A percentile compares a stretch with the other conserved stretches of the same genome.
These are phyloP conservation scores for Fusarium anguioides DNA, from an alignment of 2,329 filamentous ascomycete genomes.

Conservation along the genomic window DNA sequence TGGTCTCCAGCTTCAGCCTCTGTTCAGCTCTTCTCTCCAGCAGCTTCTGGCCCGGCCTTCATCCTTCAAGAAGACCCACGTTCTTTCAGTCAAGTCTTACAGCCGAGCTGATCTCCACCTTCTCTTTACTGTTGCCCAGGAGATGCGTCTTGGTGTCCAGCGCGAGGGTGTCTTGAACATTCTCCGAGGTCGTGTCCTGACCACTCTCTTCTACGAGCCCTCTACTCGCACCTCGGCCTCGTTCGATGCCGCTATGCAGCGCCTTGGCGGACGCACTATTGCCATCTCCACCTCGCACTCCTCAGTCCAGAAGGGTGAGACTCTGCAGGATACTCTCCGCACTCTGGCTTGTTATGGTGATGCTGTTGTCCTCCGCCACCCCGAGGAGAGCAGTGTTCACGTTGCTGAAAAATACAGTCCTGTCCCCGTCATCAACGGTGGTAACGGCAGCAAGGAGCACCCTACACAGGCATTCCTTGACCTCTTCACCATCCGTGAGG, in stretches of 20 bases:
- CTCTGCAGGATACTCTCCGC: constrained; percentile 90
- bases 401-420: constrained; percentile 87
- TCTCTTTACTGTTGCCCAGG: constrained; percentile 95
- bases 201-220: constrained; percentile 97
- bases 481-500: constrained; percentile 97
- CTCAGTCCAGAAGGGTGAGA: constrained; percentile 93
- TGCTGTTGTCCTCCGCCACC: constrained; percentile 95
- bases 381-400: constrained; percentile 81
- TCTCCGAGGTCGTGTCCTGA: constrained; percentile 85
- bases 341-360: constrained; percentile 95
- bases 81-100: constrained; percentile 93
- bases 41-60: constrained; percentile 80
- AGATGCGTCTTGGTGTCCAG: constrained; percentile 96
- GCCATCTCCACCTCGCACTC: constrained; percentile 85
- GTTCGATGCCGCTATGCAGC: constrained; percentile 98
- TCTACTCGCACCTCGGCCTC: constrained; percentile 95
- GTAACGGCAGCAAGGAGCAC: constrained; percentile 95
- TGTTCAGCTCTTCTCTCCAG: constrained; percentile 70
- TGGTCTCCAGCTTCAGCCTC: constrained; percentile 60
- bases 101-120: constrained; percentile 87
- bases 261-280: constrained; percentile 88
- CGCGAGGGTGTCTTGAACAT: constrained; percentile 89
- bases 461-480: constrained; percentile 98
- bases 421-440: constrained; percentile 95
- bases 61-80: constrained; percentile 88